A percentile compares a stretch with the other conserved stretches of the same genome.
Evolutionary conservation across 1,284 basidiomycete species (phyloP).

Genomic region (Moesziomyces sp.): DNA sequence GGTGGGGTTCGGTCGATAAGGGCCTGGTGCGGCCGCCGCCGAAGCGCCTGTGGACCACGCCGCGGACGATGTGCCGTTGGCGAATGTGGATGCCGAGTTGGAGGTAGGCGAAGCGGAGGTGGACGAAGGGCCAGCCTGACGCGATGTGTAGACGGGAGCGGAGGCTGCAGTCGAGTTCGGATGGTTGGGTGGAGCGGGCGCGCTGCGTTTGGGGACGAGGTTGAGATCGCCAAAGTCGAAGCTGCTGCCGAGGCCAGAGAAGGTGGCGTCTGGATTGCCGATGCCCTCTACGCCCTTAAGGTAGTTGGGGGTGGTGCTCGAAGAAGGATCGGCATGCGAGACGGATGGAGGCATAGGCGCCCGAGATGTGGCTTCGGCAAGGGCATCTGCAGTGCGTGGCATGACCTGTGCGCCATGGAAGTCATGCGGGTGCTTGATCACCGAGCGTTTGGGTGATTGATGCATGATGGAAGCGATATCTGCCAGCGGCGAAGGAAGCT

Average conservation of each 20-base stretch:
- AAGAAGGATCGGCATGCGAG: conserved; percentile 11
- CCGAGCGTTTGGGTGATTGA: conserved; percentile 54
- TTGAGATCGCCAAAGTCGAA: conserved; percentile 47
- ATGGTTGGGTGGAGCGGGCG: conserved; percentile 47
- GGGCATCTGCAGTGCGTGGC: conserved; percentile 42
- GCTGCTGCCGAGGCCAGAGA: conserved; percentile 24
- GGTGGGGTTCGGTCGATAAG: conserved; percentile 39
- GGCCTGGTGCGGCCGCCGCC: conserved; percentile 4
- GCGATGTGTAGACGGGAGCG: conserved; percentile 8
- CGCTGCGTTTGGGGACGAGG: conserved; percentile 60
- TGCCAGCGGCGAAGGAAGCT: background rate
- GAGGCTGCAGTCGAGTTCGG: background rate
- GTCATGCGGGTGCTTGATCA: conserved; percentile 61
- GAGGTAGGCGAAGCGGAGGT: background rate
- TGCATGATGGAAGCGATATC: conserved; percentile 26
- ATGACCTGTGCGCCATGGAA: conserved; percentile 58
- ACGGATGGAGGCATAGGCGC: conserved; percentile 9
- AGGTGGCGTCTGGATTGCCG: conserved; percentile 26
- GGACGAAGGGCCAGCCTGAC: background rate
- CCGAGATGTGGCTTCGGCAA: conserved; percentile 28
- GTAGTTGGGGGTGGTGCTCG: conserved; percentile 37
- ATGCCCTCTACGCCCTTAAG: conserved; percentile 37
- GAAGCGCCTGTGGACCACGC: conserved; percentile 20
- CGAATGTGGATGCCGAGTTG: conserved; percentile 19
- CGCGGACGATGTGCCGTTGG: conserved; percentile 19